Base-by-base conservation (phyloP, 2,329 filamentous ascomycete species). In the Teratosphaeriaceae sp. region DNA sequence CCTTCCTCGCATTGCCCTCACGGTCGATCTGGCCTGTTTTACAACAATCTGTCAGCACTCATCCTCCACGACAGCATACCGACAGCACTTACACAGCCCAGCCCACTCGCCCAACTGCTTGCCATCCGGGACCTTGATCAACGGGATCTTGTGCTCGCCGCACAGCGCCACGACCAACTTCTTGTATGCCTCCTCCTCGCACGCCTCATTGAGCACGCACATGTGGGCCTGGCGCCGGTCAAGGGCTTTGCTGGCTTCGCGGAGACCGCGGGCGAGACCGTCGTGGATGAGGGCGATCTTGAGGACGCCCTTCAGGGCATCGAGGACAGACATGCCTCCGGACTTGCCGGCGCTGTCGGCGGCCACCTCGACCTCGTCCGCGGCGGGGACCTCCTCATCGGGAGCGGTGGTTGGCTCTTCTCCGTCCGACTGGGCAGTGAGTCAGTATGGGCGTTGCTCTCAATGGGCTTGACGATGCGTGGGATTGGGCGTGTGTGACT, bases 181-280 rank as follows among this genome's bases (percentile, higher is more conserved):
- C 88, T 98, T 98, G 82, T 98, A 98, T 60, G 92, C 90, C 76
- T 98, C 92, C 82, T 98, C 92, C 79, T 98, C 92, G 80, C 92
- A 98, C 60, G 85, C 84, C 83, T 98, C 92, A 83, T 98, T 98
- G 65, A 98, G 84, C 61, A 98, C 92, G 73, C 92, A 98, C 89
- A 98, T 97, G 79, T 98, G 92, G 49, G 92, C 92, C 78, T 98
- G 87, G 68, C 92, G 88, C 68, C 92, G 84, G 76, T 98, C 92
- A 66, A 98, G 88, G 55, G 92, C 90, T 82, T 98, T 98, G 78
- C 85, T 88, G 57, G 92, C 92, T 78, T 98, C 92, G 63, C 92
- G 89, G 65, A 98, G 88, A 75, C 92, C 92, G 64, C 92, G 89
- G 69, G 92, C 92, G 63, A 98, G 89, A 71, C 92, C 92, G 71